These are phyloP conservation scores for Ustilago lituana DNA, from an alignment of 1,284 basidiomycete genomes.

Conservation along the genomic window DNA sequence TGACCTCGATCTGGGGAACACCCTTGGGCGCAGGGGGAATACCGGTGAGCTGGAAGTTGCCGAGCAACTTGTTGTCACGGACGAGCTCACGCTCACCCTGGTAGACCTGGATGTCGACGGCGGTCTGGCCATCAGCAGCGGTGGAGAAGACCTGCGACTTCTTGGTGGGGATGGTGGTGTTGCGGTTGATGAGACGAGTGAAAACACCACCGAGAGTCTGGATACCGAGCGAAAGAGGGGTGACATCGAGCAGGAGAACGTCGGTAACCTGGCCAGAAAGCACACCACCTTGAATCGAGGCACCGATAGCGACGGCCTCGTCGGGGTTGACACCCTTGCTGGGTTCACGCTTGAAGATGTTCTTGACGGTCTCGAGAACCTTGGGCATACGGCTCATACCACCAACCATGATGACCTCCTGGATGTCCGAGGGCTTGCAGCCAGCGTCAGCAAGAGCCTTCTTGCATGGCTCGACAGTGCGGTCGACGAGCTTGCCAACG, in stretches of 20 bases:
- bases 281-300: conserved; percentile 93
- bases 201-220: conserved; percentile 99
- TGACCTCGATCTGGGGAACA: conserved; percentile 98
- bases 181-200: conserved; percentile 81
- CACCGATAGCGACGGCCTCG: conserved; percentile 91
- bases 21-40: conserved; percentile 98
- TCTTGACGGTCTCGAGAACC: conserved; percentile 91
- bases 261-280: conserved; percentile 95
- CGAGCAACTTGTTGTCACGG: conserved; percentile 97
- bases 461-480: conserved; percentile 96
- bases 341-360: conserved; percentile 90
- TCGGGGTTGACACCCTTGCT: conserved; percentile 98
- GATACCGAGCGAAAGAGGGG: conserved; percentile 92
- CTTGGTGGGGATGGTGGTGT: conserved; percentile 99
- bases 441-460: conserved; percentile 92
- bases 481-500: conserved; percentile 82
- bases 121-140: conserved; percentile 81
- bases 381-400: conserved; percentile 98
- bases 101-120: conserved; percentile 86
- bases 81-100: conserved; percentile 98
- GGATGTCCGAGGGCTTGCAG: conserved; percentile 88
- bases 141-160: conserved; percentile 99
- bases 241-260: conserved; percentile 94
- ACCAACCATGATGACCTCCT: conserved; percentile 97
- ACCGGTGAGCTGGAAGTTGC: conserved; percentile 98